Evolutionary conservation across 169 alveolate species (phyloP).

Genomic region (Plasmodium blacklocki): DNA sequence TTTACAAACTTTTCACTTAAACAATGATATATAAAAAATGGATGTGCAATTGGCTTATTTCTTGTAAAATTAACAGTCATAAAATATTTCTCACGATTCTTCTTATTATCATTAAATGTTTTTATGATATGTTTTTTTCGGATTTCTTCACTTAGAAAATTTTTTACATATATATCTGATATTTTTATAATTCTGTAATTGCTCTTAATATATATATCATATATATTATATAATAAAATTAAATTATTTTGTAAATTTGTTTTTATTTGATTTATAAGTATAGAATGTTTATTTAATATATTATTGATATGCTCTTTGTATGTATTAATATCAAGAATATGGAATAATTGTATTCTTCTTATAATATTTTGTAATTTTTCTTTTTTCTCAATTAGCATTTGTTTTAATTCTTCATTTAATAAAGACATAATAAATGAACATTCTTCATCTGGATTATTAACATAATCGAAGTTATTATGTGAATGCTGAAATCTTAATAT

Average conservation of each 20-base stretch:
- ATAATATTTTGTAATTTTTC: slow-evolving; percentile 55
- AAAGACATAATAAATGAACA: slow-evolving; percentile 51
- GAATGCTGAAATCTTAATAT: slow-evolving; percentile 43
- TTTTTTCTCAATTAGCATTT: slow-evolving; percentile 62
- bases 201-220: slow-evolving; percentile 32
- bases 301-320: slow-evolving; percentile 59
- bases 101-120: slow-evolving; percentile 37
- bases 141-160: slow-evolving; percentile 31
- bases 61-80: slow-evolving; percentile 61
- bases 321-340: slow-evolving; percentile 19
- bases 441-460: slow-evolving; percentile 65
- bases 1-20: slow-evolving; percentile 43
- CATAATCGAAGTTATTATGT: slow-evolving; percentile 20
- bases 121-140: slow-evolving; percentile 21
- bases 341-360: slow-evolving; percentile 18
- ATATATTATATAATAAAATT: slow-evolving; percentile 33
- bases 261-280: slow-evolving; percentile 43
- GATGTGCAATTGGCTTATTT: slow-evolving; percentile 73
- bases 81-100: slow-evolving; percentile 52
- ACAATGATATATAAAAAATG: slow-evolving; percentile 64
- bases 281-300: slow-evolving; percentile 41
- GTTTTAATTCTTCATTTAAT: slow-evolving; percentile 46
- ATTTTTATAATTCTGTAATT: slow-evolving; percentile 54
- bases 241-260: slow-evolving; percentile 22
- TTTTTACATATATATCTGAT: slow-evolving; percentile 21